Conservation (phyloP, 768 basidiomycete genomes). For the Lepiota subincarnata region DNA sequence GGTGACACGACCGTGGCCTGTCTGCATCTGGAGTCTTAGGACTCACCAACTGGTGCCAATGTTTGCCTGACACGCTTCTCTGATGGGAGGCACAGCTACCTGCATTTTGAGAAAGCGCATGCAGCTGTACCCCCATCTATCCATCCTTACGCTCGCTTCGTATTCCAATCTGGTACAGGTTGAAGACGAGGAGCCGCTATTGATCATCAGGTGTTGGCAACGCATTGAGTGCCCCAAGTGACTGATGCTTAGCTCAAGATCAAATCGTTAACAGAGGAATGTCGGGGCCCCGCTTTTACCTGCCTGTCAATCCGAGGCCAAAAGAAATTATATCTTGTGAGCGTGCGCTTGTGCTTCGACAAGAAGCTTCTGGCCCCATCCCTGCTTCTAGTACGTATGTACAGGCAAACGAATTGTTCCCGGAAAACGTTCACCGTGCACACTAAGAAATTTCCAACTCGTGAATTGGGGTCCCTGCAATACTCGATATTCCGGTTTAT, state of each 20-base stretch:
- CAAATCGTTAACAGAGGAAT: constrained; percentile 52
- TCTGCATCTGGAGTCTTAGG: too few relatives aligned
- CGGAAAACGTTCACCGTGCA: too few relatives aligned
- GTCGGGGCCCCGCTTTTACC: constrained; percentile 83
- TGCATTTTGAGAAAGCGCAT: constrained; percentile 68
- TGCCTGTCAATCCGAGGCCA: constrained; percentile 88
- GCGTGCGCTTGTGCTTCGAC: constrained; percentile 54
- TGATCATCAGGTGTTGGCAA: constrained; percentile 74
- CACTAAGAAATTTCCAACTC: too few relatives aligned
- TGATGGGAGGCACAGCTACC: constrained; percentile 66
- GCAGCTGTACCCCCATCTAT: too few relatives aligned
- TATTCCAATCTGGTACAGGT: constrained; percentile 36
- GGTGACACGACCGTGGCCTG: too few relatives aligned
- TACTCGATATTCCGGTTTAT: too few relatives aligned
- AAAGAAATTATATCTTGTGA: constrained; percentile 85
- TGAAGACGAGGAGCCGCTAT: constrained; percentile 74
- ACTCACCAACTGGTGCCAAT: too few relatives aligned
- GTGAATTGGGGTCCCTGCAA: too few relatives aligned
- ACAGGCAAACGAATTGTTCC: too few relatives aligned
- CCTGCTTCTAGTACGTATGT: constrained; percentile 49
- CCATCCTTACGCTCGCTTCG: constrained; percentile 49
- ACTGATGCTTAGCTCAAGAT: constrained; percentile 49
- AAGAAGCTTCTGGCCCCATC: constrained; percentile 42
- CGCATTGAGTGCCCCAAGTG: constrained; percentile 60
- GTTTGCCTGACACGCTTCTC: too few relatives aligned